Percentiles rank a stretch among this genome's conserved stretches.
These are phyloP conservation scores for Reticulomyxa filosa DNA, from an alignment of 78 protist genomes.

Conservation along the genomic window DNA sequence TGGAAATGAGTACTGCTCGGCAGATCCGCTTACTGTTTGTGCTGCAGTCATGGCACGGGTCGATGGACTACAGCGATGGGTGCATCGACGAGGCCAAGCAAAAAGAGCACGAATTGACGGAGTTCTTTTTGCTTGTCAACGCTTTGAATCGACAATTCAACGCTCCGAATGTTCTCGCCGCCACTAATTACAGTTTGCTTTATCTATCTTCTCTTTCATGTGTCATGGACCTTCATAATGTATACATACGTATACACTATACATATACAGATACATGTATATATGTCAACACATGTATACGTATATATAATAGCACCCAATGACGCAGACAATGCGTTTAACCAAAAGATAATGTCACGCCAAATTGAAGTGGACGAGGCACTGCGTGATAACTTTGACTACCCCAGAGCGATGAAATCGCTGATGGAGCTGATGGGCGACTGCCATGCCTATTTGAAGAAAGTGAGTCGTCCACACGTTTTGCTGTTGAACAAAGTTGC, in stretches of 20 bases:
- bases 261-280: background rate
- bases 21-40: conserved; percentile 16
- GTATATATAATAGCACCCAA: background rate
- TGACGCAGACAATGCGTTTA: background rate
- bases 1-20: background rate
- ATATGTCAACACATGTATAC: background rate
- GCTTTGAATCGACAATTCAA: background rate
- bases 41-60: background rate
- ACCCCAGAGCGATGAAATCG: conserved; percentile 27
- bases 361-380: conserved; percentile 33
- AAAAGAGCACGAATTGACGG: background rate
- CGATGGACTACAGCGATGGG: conserved; percentile 7
- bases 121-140: background rate
- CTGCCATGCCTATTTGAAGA: conserved; percentile 20
- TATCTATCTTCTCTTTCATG: background rate
- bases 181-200: background rate
- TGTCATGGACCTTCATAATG: background rate
- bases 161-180: background rate
- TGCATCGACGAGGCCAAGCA: conserved; percentile 42
- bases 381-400: conserved; percentile 68
- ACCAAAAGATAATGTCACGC: background rate
- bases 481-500: background rate
- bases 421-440: conserved; percentile 22
- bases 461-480: background rate
- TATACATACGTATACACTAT: background rate